phyloP scores from a whole-genome alignment of 225 moss, liverwort and hornwort genomes.

The Sphagnum contortum region DNA sequence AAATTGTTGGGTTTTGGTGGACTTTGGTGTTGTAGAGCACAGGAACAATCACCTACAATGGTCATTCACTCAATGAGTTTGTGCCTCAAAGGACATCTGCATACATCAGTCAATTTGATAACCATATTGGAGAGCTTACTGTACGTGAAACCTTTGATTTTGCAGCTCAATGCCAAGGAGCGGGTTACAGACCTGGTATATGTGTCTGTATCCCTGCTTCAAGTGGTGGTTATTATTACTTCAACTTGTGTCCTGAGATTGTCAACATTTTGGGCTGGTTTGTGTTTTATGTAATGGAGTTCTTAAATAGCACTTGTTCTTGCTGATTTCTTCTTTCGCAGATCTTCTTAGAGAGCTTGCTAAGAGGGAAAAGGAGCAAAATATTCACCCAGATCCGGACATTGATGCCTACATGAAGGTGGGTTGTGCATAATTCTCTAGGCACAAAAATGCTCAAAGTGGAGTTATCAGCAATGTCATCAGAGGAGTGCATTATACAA shows the following conservation, averaged over 20 bases:
- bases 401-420: constrained; percentile 96
- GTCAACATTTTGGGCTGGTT: no score
- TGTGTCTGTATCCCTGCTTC: no score
- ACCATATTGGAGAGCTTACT: constrained; percentile 84
- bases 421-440: no score
- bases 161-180: constrained; percentile 73
- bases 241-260: no score
- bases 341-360: constrained; percentile 71
- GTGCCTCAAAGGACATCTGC: constrained; percentile 73
- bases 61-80: constrained; percentile 53
- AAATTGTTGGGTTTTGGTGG: constrained; percentile 3
- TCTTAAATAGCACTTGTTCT: background rate
- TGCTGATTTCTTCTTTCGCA: constrained; percentile 10
- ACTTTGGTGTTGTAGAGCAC: constrained; percentile 19
- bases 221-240: no score
- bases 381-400: constrained; percentile 66
- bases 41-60: constrained; percentile 67
- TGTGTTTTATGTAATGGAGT: background rate
- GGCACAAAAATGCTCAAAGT: no score
- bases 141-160: constrained; percentile 92
- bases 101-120: constrained; percentile 73
- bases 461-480: no score
- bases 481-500: no score
- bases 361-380: constrained; percentile 56
- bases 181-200: constrained; percentile 63